phyloP scores from a whole-genome alignment of 2,329 filamentous ascomycete genomes.

The Plenodomus lindquistii region DNA sequence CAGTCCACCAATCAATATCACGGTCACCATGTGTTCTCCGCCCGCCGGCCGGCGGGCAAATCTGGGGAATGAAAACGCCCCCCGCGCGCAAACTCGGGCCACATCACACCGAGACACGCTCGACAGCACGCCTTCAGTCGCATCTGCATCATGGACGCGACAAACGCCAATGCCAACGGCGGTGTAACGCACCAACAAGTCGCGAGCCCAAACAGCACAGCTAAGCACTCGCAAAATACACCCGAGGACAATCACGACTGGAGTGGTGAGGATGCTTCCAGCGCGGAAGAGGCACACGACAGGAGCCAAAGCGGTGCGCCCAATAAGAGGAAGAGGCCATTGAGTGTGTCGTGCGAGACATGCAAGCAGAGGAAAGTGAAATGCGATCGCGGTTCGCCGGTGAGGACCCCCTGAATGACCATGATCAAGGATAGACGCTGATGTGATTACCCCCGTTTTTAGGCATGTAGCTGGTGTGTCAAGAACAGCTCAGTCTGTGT shows the following conservation, averaged over 20 bases:
- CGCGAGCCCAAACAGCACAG: constrained; percentile 35
- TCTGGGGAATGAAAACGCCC: constrained; percentile 28
- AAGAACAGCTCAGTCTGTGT: constrained; percentile 67
- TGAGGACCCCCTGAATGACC: neutral
- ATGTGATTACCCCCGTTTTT: neutral
- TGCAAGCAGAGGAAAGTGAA: constrained; percentile 80
- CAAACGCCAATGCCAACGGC: constrained; percentile 4
- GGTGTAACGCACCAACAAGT: constrained; percentile 28
- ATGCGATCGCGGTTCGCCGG: constrained; percentile 57
- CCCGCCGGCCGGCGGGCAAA: constrained; percentile 1
- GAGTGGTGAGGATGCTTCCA: constrained; percentile 45
- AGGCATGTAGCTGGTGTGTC: constrained; percentile 68
- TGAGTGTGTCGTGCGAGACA: constrained; percentile 67
- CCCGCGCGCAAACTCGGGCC: constrained; percentile 12
- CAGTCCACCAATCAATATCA: neutral
- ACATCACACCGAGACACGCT: constrained; percentile 22
- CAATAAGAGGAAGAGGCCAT: constrained; percentile 55
- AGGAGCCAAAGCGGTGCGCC: constrained; percentile 39
- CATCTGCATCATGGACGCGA: constrained; percentile 34
- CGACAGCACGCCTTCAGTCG: constrained; percentile 24
- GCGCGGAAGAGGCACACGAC: constrained; percentile 45
- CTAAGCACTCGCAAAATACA: constrained; percentile 40
- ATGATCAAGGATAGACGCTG: neutral
- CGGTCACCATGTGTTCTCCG: neutral
- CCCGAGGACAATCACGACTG: constrained; percentile 41